Evolutionary conservation across 345 rosid species (phyloP).

Genomic region (Schrenkiella parvula): DNA sequence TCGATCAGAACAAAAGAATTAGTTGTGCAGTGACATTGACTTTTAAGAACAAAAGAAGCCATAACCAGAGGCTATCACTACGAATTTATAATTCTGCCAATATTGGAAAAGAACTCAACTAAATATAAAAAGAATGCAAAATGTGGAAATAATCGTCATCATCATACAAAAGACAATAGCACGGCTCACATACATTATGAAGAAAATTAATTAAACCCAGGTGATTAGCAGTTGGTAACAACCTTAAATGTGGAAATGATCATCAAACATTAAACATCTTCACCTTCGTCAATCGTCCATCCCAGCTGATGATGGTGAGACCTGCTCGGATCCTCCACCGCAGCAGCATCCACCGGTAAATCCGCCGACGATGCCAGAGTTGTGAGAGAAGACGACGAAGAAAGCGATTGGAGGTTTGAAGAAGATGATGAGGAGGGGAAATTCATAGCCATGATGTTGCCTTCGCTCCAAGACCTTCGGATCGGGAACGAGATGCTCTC

Average conservation of each 20-base stretch:
- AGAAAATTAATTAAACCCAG: background rate
- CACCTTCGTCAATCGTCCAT: slow-evolving; percentile 25
- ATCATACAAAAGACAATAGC: too few species aligned
- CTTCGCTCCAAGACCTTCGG: slow-evolving; percentile 67
- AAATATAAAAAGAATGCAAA: too few species aligned
- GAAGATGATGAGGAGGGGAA: slow-evolving; percentile 7
- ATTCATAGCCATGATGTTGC: slow-evolving; percentile 43
- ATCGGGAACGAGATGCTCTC: slow-evolving; percentile 61
- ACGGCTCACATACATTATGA: too few species aligned
- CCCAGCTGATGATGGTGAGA: slow-evolving; percentile 12
- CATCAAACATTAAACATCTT: slow-evolving; percentile 11
- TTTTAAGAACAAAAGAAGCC: too few species aligned
- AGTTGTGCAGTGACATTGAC: too few species aligned
- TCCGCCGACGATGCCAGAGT: background rate
- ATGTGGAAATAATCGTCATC: too few species aligned
- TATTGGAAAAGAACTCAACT: too few species aligned
- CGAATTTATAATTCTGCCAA: too few species aligned
- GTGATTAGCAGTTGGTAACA: slow-evolving; percentile 6
- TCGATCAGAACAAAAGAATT: too few species aligned
- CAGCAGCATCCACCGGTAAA: slow-evolving; percentile 1
- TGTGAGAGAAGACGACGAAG: slow-evolving; percentile 42
- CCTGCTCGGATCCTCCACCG: slow-evolving; percentile 11
- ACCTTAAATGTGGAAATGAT: slow-evolving; percentile 16
- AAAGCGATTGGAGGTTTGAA: slow-evolving; percentile 41
- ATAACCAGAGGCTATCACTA: too few species aligned